Percentiles rank a stretch among this genome's conserved stretches.
Evolutionary conservation across 2,329 filamentous ascomycete species (phyloP).

Genomic region (Botrytis deweyae): DNA sequence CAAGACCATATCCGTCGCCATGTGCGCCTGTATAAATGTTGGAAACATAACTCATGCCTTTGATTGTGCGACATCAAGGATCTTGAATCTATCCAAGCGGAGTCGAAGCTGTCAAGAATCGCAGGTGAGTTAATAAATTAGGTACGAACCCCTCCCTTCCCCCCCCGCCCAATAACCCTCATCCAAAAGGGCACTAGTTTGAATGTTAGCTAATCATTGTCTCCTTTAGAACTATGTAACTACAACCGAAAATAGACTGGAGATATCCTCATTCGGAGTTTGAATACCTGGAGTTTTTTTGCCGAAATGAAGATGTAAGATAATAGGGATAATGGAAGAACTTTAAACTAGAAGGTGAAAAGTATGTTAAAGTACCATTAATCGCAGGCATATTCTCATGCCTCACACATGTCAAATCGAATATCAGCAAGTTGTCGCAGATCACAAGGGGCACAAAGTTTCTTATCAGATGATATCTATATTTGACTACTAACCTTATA

Average conservation of each 20-base stretch:
- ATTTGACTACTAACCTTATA: conserved; percentile 7
- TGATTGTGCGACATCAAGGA: background rate
- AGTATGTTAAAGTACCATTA: conserved; percentile 80
- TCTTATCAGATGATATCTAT: background rate
- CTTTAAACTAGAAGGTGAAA: conserved; percentile 67
- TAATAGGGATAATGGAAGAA: conserved; percentile 81
- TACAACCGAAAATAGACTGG: conserved; percentile 80
- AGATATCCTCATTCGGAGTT: conserved; percentile 62
- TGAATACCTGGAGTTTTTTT: conserved; percentile 61
- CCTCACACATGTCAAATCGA: background rate
- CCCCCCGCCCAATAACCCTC: background rate
- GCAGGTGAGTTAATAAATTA: conserved; percentile 52
- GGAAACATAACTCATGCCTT: background rate
- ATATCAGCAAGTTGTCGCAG: background rate
- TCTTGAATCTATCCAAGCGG: background rate
- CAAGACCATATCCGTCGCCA: background rate
- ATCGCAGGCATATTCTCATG: conserved; percentile 72
- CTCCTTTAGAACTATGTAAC: conserved; percentile 64
- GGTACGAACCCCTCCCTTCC: conserved; percentile 10
- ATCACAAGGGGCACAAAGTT: background rate
- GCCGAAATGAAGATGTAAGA: conserved; percentile 82
- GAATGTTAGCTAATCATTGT: conserved; percentile 9
- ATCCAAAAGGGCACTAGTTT: background rate
- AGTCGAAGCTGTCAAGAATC: conserved; percentile 44
- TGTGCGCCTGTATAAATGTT: background rate